Evolutionary conservation across 345 rosid genomes (phyloP).

Genomic region (Arabidopsis arenosa): DNA sequence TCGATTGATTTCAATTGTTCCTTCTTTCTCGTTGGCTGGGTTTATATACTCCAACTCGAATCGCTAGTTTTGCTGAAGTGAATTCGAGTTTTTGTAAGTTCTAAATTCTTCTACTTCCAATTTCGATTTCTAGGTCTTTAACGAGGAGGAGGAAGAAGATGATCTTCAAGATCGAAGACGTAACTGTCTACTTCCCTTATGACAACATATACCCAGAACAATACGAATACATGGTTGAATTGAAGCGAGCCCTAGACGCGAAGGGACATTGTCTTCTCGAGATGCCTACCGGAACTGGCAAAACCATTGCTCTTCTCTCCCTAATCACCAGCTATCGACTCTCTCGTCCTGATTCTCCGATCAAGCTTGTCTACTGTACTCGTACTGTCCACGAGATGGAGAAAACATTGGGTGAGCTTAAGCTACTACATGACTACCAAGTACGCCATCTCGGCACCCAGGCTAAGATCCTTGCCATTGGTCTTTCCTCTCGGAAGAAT

Average conservation of each 20-base stretch:
- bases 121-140: slow-evolving; percentile 14
- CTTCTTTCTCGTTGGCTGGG: not conserved
- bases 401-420: slow-evolving; percentile 90
- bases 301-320: slow-evolving; percentile 93
- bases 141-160: slow-evolving; percentile 51
- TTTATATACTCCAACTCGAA: slow-evolving; percentile 7
- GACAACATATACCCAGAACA: slow-evolving; percentile 96
- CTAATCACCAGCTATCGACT: slow-evolving; percentile 88
- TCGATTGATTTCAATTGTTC: not conserved
- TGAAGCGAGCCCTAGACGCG: slow-evolving; percentile 92
- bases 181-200: slow-evolving; percentile 88
- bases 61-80: slow-evolving; percentile 27
- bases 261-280: slow-evolving; percentile 98
- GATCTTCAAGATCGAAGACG: slow-evolving; percentile 92
- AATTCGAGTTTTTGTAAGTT: slow-evolving; percentile 16
- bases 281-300: slow-evolving; percentile 99
- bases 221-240: slow-evolving; percentile 90
- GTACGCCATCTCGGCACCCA: slow-evolving; percentile 66
- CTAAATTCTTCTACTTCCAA: not conserved
- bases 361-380: slow-evolving; percentile 93
- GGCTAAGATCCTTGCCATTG: slow-evolving; percentile 80
- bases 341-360: slow-evolving; percentile 64
- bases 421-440: slow-evolving; percentile 76
- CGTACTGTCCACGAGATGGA: slow-evolving; percentile 99
- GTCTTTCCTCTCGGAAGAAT: slow-evolving; percentile 89